Base-by-base conservation (phyloP, 257 asterid species). In the Cynanchum wilfordii region DNA sequence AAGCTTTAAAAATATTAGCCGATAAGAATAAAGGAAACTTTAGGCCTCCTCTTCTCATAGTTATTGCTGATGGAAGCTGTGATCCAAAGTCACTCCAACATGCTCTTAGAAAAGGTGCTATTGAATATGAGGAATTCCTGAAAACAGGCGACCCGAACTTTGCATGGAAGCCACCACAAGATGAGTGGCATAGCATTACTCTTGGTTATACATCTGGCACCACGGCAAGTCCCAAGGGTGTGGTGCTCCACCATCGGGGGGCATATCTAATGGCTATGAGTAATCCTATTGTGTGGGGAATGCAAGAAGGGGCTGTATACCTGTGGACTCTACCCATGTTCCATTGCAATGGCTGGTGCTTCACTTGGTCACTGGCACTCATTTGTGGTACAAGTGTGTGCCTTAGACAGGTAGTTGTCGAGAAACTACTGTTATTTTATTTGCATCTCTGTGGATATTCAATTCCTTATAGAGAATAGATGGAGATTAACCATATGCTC, bases 261-360 rank as follows among this genome's bases (percentile, higher is more conserved):
- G 98, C 98, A 2, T 90, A 93, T 76, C 90, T 93, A 66, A 90
- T 90, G 98, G 90, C 97, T 67, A 45, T 91, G 60, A 89, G 92
- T 79, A 93, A 90, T 66, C 77, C 83, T 10, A 45, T 89, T 33
- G 79, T 90, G 1, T 90, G 98, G 98, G 86, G 85, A 22, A 93
- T 93, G 81, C 76, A 69, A 19, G 98, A 90, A 85, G 96, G 96
- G 27, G 89, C 90, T 29, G 87, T 90, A 73, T 93, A 90, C 77
- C 81, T 93, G 36, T 93, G 98, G 98, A 93, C 97, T 24, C 74
- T 93, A 64, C 98, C 98, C 3, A 89, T 93, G 98, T 93, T 93
- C 79, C 98, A 93, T 65, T 93, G 98, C 51, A 93, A 93, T 33
- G 98, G 98, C 55, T 93, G 98, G 98, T 90, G 98, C 73, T 93